These are phyloP conservation scores for Ascocoryne sarcoides DNA, from an alignment of 2,329 filamentous ascomycete genomes.

Conservation along the genomic window DNA sequence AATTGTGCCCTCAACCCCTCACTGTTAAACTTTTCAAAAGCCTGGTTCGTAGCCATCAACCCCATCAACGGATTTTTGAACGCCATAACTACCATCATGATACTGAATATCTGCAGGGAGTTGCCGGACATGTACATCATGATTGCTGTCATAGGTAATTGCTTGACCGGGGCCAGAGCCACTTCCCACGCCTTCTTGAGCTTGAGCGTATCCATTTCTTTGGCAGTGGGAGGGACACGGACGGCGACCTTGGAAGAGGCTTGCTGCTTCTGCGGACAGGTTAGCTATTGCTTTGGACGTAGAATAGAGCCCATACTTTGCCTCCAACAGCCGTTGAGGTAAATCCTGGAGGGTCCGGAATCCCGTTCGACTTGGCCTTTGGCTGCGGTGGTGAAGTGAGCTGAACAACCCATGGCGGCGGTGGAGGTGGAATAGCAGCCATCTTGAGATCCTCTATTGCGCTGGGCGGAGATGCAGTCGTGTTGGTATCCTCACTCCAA, in stretches of 20 bases:
- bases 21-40: slow-evolving; percentile 87
- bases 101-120: slow-evolving; percentile 95
- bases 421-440: slow-evolving; percentile 31
- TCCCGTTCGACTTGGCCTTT: slow-evolving; percentile 55
- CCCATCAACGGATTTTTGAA: slow-evolving; percentile 95
- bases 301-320: slow-evolving; percentile 40
- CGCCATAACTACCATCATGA: slow-evolving; percentile 99
- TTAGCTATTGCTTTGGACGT: slow-evolving; percentile 9
- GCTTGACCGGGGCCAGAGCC: slow-evolving; percentile 85
- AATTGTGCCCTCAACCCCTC: slow-evolving; percentile 66
- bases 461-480: too few relatives aligned
- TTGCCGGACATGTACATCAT: slow-evolving; percentile 99
- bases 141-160: slow-evolving; percentile 93
- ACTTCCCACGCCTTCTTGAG: slow-evolving; percentile 99
- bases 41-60: slow-evolving; percentile 70
- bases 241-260: slow-evolving; percentile 31
- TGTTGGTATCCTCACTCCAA: too few relatives aligned
- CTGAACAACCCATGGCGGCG: slow-evolving; percentile 74
- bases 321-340: slow-evolving; percentile 39
- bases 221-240: slow-evolving; percentile 61
- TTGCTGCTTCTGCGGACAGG: slow-evolving; percentile 31
- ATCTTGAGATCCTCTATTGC: slow-evolving; percentile 22
- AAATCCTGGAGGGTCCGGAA: slow-evolving; percentile 84
- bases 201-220: slow-evolving; percentile 92
- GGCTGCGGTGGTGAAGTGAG: slow-evolving; percentile 61